Conservation (phyloP, 306 rosid species). For the Vachellia collinsii region DNA sequence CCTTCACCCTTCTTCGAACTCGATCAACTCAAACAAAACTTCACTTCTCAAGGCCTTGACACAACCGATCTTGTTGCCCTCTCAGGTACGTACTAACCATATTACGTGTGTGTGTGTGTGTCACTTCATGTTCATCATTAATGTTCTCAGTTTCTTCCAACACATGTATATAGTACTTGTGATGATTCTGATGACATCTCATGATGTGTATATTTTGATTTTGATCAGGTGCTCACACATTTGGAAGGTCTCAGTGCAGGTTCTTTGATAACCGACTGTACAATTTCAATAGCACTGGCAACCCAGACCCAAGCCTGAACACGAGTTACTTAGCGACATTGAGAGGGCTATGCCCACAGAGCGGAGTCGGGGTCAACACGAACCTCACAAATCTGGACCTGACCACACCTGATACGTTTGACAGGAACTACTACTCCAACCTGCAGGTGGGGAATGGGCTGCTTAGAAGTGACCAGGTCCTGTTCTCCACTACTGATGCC, state of each 20-base stretch:
- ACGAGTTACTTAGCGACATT: neutral
- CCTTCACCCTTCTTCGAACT: constrained; percentile 31
- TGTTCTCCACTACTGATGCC: neutral
- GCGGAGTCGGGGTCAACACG: neutral
- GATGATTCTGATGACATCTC: no score
- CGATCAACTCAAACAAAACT: neutral
- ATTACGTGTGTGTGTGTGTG: no score
- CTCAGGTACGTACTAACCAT: constrained; percentile 36
- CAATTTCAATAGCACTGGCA: neutral
- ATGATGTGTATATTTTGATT: no score
- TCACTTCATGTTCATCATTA: no score
- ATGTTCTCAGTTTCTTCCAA: no score
- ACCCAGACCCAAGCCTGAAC: constrained; percentile 13
- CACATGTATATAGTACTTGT: neutral
- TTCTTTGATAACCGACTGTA: neutral
- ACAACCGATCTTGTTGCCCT: constrained; percentile 47
- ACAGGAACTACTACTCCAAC: neutral
- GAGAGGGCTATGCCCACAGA: neutral
- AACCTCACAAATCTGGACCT: constrained; percentile 14
- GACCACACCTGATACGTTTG: constrained; percentile 5
- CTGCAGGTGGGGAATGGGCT: neutral
- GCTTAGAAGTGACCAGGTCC: constrained; percentile 13
- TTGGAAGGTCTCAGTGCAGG: constrained; percentile 27
- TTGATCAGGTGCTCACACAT: constrained; percentile 33
- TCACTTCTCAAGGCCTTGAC: constrained; percentile 33